Percentiles rank a stretch among this genome's conserved stretches.
Evolutionary conservation across 2,329 filamentous ascomycete species (phyloP).

Genomic region (Talaromyces sp.): DNA sequence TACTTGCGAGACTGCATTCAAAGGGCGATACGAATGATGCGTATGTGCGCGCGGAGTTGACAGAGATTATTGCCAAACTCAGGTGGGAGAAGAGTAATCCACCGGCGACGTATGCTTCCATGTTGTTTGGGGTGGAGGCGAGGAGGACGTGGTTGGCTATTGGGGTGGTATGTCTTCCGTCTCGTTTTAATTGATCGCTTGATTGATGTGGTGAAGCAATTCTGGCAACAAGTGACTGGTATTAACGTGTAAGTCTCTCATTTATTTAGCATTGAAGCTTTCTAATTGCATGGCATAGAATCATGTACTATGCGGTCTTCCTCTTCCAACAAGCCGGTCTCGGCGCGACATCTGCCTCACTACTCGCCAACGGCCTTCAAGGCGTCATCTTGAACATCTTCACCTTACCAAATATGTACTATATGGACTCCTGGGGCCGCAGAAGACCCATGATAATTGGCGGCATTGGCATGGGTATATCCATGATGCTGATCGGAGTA

Average conservation of each 20-base stretch:
- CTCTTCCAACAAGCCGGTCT: slow-evolving; percentile 31
- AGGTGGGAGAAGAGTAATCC: slow-evolving; percentile 20
- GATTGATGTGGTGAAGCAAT: slow-evolving; percentile 19
- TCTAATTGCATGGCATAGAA: slow-evolving; percentile 18
- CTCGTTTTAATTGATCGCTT: background rate
- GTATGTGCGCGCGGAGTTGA: slow-evolving; percentile 20
- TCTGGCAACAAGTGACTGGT: slow-evolving; percentile 25
- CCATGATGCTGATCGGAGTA: slow-evolving; percentile 29
- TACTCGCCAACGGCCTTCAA: slow-evolving; percentile 30
- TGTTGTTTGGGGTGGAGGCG: slow-evolving; percentile 22
- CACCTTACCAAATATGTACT: slow-evolving; percentile 30
- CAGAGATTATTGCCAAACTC: slow-evolving; percentile 18
- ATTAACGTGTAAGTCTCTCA: slow-evolving; percentile 22
- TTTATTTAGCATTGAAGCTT: too few relatives aligned
- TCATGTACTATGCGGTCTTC: slow-evolving; percentile 32
- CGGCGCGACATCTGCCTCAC: slow-evolving; percentile 22
- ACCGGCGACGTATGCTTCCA: slow-evolving; percentile 20
- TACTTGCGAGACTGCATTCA: slow-evolving; percentile 8
- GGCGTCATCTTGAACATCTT: slow-evolving; percentile 30
- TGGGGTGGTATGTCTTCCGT: slow-evolving; percentile 22
- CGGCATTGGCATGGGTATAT: slow-evolving; percentile 26
- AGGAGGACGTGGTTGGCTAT: slow-evolving; percentile 25
- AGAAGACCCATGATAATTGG: slow-evolving; percentile 28
- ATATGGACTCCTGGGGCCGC: slow-evolving; percentile 30
- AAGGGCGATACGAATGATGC: slow-evolving; percentile 24